Conservation (phyloP, 306 rosid genomes). For the Cicer arietinum region DNA sequence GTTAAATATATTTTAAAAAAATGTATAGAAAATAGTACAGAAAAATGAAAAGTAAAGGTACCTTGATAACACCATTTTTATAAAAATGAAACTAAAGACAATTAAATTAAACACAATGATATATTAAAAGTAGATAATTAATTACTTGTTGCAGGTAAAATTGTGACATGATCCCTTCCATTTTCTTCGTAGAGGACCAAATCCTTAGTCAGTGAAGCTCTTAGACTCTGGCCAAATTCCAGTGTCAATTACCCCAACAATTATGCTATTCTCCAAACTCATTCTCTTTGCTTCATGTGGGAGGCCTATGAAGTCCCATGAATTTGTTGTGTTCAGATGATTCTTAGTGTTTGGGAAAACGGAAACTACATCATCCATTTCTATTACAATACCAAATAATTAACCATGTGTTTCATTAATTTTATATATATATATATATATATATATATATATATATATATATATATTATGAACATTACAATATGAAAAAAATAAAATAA, state of each 20-base stretch:
- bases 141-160: constrained; percentile 60
- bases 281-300: constrained; percentile 9
- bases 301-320: constrained; percentile 60
- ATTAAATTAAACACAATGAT: no score
- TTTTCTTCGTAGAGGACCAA: constrained; percentile 54
- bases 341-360: constrained; percentile 38
- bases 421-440: no score
- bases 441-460: no score
- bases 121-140: background rate
- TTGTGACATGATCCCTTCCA: constrained; percentile 60
- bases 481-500: no score
- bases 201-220: constrained; percentile 54
- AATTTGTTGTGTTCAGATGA: constrained; percentile 48
- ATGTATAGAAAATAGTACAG: no score
- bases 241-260: constrained; percentile 47
- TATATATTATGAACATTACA: no score
- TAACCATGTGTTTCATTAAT: no score
- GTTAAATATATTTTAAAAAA: no score
- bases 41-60: no score
- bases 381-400: constrained; percentile 23
- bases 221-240: constrained; percentile 59
- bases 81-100: no score
- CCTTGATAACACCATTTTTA: no score
- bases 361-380: constrained; percentile 46
- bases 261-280: constrained; percentile 38